Evolutionary conservation across 495 filamentous ascomycete species (phyloP).

Genomic region (Alectoria sarmentosa): DNA sequence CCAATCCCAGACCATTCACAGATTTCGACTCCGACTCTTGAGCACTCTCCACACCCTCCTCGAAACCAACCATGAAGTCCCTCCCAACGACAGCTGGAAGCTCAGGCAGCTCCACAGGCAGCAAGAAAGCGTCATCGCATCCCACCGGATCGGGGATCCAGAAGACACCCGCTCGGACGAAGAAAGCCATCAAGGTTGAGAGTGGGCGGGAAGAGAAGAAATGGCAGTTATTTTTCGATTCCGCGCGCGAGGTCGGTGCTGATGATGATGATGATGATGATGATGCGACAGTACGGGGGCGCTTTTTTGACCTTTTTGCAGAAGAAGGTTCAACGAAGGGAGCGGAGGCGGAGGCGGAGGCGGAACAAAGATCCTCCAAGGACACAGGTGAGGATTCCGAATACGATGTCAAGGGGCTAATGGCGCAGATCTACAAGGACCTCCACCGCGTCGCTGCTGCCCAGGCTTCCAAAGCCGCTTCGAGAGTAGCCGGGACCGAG

Average conservation of each 20-base stretch:
- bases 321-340: no score
- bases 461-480: neutral
- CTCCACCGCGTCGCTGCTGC: neutral
- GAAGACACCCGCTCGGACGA: neutral
- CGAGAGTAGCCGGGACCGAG: neutral
- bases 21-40: no score
- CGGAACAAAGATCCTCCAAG: neutral
- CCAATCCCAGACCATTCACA: no score
- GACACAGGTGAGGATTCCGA: neutral
- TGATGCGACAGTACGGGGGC: neutral
- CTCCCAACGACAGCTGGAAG: neutral
- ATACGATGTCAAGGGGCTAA: neutral
- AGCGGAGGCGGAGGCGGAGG: neutral
- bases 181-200: neutral
- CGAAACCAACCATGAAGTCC: conserved; percentile 2
- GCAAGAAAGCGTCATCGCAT: neutral
- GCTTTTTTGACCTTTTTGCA: neutral
- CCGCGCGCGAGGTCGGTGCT: neutral
- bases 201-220: neutral
- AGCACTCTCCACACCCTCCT: neutral
- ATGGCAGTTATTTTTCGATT: neutral
- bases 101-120: neutral
- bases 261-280: neutral
- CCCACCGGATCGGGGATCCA: neutral
- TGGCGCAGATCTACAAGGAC: neutral